These are phyloP conservation scores for Geosmithia morbida DNA, from an alignment of 2,329 filamentous ascomycete genomes.

Conservation along the genomic window DNA sequence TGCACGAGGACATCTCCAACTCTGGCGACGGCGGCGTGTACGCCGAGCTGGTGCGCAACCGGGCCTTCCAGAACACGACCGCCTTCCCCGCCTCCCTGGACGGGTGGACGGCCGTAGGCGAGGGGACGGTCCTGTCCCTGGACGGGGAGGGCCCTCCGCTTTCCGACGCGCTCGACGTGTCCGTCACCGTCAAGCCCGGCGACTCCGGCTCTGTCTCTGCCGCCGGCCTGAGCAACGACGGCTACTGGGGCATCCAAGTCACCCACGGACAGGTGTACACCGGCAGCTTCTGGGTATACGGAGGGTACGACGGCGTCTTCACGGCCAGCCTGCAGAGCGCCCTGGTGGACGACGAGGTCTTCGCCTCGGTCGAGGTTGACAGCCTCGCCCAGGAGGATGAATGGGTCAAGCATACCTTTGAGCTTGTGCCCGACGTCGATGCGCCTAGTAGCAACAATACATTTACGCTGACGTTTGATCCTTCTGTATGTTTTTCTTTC, in stretches of 20 bases:
- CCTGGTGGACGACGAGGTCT: slow-evolving; percentile 18
- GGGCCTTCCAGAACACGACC: slow-evolving; percentile 48
- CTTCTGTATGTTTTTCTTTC: slow-evolving; percentile 9
- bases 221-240: slow-evolving; percentile 35
- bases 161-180: slow-evolving; percentile 35
- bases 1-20: slow-evolving; percentile 48
- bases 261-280: slow-evolving; percentile 27
- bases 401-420: slow-evolving; percentile 37
- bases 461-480: slow-evolving; percentile 38
- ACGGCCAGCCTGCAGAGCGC: slow-evolving; percentile 30
- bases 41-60: slow-evolving; percentile 55
- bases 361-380: slow-evolving; percentile 29
- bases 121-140: slow-evolving; percentile 24
- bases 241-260: slow-evolving; percentile 43
- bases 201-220: slow-evolving; percentile 6
- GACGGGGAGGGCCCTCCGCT: slow-evolving; percentile 28
- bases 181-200: slow-evolving; percentile 27
- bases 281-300: slow-evolving; percentile 38
- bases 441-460: slow-evolving; percentile 41
- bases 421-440: slow-evolving; percentile 24
- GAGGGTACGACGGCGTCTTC: slow-evolving; percentile 29
- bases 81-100: slow-evolving; percentile 25
- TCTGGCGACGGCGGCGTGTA: slow-evolving; percentile 62
- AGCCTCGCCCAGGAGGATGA: slow-evolving; percentile 22
- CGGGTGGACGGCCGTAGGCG: slow-evolving; percentile 24